Base-by-base conservation (phyloP, 345 rosid genomes). In the Bruguiera sexangula region DNA sequence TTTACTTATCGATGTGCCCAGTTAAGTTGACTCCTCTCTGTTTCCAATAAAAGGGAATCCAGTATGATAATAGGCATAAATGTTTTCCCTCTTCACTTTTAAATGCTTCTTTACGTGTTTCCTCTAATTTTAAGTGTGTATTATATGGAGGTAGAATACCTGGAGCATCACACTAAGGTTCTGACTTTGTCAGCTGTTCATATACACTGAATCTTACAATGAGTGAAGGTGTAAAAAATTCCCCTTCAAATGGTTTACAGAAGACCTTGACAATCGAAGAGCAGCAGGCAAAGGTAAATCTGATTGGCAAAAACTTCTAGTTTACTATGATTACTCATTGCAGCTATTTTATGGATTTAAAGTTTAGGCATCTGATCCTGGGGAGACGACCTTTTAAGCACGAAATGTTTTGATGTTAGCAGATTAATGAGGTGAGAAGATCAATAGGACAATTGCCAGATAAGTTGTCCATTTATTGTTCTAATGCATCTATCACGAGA, bases 381-480 rank as follows among this genome's bases (percentile, higher is more conserved):
- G 31, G 26, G 54, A 55, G 71, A 20, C 61, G 59, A 66, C 24
- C 36, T 63, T 66, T 62, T 31, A 62, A 67, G 32, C 37, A 46
- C 20, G 18, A 34, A 18, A 32, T 22, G 58, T 65, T 60, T 63
- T 61, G 22, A n/a, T 68, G 37, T 51, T 72, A 71, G 70, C 83
- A 91, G 97, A 83, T 88, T 59, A 85, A 78, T 74, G 98, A 89
- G 72, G 60, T 91, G 70, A 85, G 85, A 72, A 91, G 71, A 73
- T 75, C 78, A 74, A 60, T 94, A 31, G 97, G 92, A 20, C 81
- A 67, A 8, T 74, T 88, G 63, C 84, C 95, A 0, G 93, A 86
- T 65, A 89, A 85, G 73, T 82, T 83, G 64, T 74, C 82, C 18
- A 73, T 78, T 64, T 89, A 85, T 76, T 91, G 91, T 75, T 87